A percentile compares a stretch with the other conserved stretches of the same genome.
phyloP scores from a whole-genome alignment of 176 grass and related monocot species.

The Puya raimondii region DNA sequence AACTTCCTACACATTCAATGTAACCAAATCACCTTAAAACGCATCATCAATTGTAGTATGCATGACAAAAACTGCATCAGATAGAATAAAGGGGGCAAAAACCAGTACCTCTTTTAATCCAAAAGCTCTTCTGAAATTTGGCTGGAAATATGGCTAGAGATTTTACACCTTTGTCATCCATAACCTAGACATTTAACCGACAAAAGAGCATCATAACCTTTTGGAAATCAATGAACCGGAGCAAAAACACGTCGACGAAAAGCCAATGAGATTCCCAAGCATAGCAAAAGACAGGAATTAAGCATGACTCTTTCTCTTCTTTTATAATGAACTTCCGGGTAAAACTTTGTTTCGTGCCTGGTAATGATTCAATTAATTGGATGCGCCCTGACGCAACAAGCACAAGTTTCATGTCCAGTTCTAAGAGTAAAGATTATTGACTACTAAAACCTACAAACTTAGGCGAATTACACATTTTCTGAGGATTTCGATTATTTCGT shows the following conservation, averaged over 20 bases:
- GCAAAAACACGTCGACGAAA: neutral
- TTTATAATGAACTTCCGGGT: neutral
- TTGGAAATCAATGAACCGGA: neutral
- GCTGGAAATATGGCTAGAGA: slow-evolving; percentile 88
- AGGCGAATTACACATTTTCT: too few relatives aligned
- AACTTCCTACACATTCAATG: slow-evolving; percentile 46
- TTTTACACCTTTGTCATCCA: slow-evolving; percentile 54
- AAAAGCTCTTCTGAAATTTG: slow-evolving; percentile 94
- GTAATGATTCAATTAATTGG: too few relatives aligned
- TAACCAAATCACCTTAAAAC: neutral
- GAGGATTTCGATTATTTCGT: too few relatives aligned
- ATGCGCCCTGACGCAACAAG: too few relatives aligned
- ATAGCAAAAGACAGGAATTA: neutral
- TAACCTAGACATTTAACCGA: slow-evolving; percentile 41
- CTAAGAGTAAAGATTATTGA: too few relatives aligned
- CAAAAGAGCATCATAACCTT: slow-evolving; percentile 3
- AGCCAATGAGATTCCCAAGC: neutral
- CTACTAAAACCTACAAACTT: too few relatives aligned
- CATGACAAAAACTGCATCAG: neutral
- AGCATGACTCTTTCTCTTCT: neutral
- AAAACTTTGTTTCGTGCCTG: neutral
- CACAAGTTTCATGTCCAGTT: too few relatives aligned
- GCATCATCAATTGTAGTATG: neutral
- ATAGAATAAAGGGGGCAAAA: neutral
- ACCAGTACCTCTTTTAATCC: slow-evolving; percentile 77